Evolutionary conservation across 2,329 filamentous ascomycete species (phyloP).

Genomic region (Coleophoma cylindrospora): DNA sequence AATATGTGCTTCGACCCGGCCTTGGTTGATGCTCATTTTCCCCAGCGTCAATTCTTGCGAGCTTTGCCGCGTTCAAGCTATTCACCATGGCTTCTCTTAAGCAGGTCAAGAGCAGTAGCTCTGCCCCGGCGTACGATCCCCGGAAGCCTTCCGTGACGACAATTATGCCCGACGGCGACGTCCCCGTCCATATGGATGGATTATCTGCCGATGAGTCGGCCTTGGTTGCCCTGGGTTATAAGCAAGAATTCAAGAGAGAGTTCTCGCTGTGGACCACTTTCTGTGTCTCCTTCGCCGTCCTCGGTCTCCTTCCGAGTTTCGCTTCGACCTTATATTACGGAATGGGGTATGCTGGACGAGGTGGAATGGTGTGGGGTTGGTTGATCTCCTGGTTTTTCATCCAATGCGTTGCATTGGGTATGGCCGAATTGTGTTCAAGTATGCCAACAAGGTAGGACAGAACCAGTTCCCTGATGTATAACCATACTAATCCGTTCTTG

Average conservation of each 20-base stretch:
- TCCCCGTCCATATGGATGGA: slow-evolving; percentile 37
- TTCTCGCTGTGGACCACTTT: slow-evolving; percentile 72
- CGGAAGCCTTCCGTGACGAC: slow-evolving; percentile 38
- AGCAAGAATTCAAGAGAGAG: slow-evolving; percentile 53
- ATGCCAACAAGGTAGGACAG: slow-evolving; percentile 58
- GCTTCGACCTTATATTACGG: slow-evolving; percentile 69
- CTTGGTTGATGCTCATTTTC: neutral
- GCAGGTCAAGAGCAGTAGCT: neutral
- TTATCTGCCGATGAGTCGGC: slow-evolving; percentile 53
- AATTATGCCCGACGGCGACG: slow-evolving; percentile 40
- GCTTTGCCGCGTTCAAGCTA: no score
- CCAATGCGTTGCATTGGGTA: slow-evolving; percentile 62
- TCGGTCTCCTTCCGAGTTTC: slow-evolving; percentile 67
- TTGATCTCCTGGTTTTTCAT: slow-evolving; percentile 68
- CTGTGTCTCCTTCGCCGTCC: slow-evolving; percentile 68
- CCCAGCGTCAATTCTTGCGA: neutral
- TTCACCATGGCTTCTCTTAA: neutral
- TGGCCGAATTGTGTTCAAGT: slow-evolving; percentile 67
- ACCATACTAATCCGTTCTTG: slow-evolving; percentile 2
- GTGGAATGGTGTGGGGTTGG: slow-evolving; percentile 74
- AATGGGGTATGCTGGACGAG: slow-evolving; percentile 52
- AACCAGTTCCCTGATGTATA: neutral
- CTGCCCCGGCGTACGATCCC: neutral
- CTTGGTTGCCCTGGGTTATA: slow-evolving; percentile 54
- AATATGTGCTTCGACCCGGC: neutral